phyloP scores from a whole-genome alignment of 371 early-diverging fungal genomes.

The Mortierella sp. region DNA sequence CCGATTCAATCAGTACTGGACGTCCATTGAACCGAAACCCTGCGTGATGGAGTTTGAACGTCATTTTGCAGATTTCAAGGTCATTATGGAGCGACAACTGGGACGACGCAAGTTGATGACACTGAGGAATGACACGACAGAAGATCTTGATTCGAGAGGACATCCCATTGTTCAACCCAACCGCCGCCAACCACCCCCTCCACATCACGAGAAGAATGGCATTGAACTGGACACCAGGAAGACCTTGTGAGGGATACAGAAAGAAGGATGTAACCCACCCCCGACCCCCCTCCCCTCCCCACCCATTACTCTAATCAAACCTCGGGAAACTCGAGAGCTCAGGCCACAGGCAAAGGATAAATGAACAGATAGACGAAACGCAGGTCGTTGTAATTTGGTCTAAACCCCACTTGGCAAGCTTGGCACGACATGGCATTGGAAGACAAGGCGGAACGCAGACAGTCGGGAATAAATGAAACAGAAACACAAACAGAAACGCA shows the following conservation, averaged over 20 bases:
- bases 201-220: not conserved
- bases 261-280: no score
- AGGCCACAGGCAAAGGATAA: no score
- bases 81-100: conserved; percentile 41
- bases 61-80: conserved; percentile 68
- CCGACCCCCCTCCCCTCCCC: no score
- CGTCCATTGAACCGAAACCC: conserved; percentile 60
- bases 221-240: conserved; percentile 33
- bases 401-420: no score
- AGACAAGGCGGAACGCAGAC: no score
- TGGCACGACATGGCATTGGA: no score
- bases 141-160: conserved; percentile 16
- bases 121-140: conserved; percentile 29
- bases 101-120: conserved; percentile 45
- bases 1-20: conserved; percentile 77
- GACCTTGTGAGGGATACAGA: not conserved
- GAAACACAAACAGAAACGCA: no score
- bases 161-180: not conserved
- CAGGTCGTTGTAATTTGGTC: no score
- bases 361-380: no score
- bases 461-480: no score
- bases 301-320: no score
- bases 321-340: no score
- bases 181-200: conserved; percentile 5
- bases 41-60: conserved; percentile 82